phyloP scores from a whole-genome alignment of 768 basidiomycete species.

The Russula griseocarnosa region DNA sequence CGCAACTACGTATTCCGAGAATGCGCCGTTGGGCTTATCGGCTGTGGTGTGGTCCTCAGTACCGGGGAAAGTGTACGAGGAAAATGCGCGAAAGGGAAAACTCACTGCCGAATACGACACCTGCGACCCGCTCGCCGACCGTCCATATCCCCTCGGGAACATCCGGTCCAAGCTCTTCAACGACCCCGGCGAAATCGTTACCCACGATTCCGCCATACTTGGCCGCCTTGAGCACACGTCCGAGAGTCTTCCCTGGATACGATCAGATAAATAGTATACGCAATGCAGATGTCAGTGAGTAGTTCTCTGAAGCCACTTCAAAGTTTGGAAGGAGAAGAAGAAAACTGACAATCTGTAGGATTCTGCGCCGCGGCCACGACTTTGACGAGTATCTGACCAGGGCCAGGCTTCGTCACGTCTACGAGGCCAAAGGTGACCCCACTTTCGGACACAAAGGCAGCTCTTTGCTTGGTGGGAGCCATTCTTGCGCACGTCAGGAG shows the following conservation, averaged over 20 bases:
- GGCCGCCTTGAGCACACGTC: background rate
- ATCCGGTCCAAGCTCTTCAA: constrained; percentile 25
- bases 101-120: constrained; percentile 14
- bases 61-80: background rate
- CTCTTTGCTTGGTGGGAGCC: constrained; percentile 19
- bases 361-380: constrained; percentile 19
- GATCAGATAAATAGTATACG: background rate
- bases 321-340: too few species aligned
- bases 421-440: constrained; percentile 2
- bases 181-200: constrained; percentile 25
- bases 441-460: constrained; percentile 3
- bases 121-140: constrained; percentile 27
- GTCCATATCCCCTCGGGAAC: constrained; percentile 20
- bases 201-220: constrained; percentile 22
- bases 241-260: constrained; percentile 8
- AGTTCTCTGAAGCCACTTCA: too few species aligned
- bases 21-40: constrained; percentile 20
- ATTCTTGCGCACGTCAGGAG: constrained; percentile 5
- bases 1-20: constrained; percentile 21
- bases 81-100: background rate
- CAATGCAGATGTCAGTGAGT: too few species aligned
- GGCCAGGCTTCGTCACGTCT: constrained; percentile 16
- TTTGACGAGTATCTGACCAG: constrained; percentile 21
- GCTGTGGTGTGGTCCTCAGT: background rate
- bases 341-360: constrained; percentile 19